Conservation (phyloP, 306 rosid species). For the Medicago arabica region DNA sequence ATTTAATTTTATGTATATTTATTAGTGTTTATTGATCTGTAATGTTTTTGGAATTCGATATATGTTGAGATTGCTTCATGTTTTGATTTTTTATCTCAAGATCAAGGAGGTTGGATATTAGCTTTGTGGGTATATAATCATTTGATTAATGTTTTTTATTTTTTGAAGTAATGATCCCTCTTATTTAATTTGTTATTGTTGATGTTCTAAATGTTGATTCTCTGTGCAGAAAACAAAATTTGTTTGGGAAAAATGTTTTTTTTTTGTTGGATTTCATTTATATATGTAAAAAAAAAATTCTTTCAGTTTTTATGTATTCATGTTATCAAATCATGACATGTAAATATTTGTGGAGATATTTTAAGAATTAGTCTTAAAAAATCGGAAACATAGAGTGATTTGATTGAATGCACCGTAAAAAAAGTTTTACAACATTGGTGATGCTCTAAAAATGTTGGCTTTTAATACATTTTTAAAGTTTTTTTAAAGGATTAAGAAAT, state of each 20-base stretch:
- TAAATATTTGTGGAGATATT: no score
- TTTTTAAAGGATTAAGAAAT: neutral
- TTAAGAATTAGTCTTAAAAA: no score
- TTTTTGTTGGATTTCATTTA: no score
- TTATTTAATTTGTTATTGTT: constrained; percentile 33
- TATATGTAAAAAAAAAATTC: no score
- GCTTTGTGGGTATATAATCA: constrained; percentile 47
- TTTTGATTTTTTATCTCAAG: constrained; percentile 40
- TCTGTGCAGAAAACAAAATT: neutral
- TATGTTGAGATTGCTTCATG: constrained; percentile 43
- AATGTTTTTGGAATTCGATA: constrained; percentile 38
- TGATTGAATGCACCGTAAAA: no score
- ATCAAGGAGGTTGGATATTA: constrained; percentile 40
- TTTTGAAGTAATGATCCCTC: no score
- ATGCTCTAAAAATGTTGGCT: constrained; percentile 18
- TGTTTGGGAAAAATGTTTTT: neutral
- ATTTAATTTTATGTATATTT: constrained; percentile 7
- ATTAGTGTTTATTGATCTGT: constrained; percentile 61
- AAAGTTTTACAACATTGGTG: no score
- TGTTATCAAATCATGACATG: no score
- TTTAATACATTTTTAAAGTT: constrained; percentile 25
- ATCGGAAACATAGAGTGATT: no score
- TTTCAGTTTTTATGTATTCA: no score
- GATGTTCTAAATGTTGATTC: constrained; percentile 18
- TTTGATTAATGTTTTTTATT: neutral